Base-by-base conservation (phyloP, 306 rosid species). In the Citrullus colocynthis region DNA sequence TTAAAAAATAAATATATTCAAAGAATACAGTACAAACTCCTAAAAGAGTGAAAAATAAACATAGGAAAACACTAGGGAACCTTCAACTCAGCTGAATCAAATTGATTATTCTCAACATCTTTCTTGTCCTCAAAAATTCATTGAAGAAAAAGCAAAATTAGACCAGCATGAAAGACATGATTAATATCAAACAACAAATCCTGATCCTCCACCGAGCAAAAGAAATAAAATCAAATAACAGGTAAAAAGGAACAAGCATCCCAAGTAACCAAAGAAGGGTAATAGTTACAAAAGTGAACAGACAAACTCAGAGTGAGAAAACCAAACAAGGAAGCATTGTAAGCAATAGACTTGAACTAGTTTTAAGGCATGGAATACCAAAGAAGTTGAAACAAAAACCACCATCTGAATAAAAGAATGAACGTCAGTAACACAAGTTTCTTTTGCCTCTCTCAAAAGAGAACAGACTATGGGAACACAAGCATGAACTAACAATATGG, bases 131-230 rank as follows among this genome's bases (percentile, higher is more conserved):
- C 6, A 36, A 64, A 64, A 64, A 15, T 3, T 64, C 24, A 8
- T 30, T 15, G 20, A 62, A 10, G 77, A 83, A 80, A 78, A 78
- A 49, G 42, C 34, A 70, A 71, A 79, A 63, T 12, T 59, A 51
- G 20, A 48, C 17, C n/a, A 17, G 28, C 4, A 73, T 24, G 44
- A 73, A 73, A 51, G 60, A 15, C 44, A 73, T 9, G 13, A 73
- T 73, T 14, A 51, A 8, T 51, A 16, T 41, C 77, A 51, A 73
- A 51, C 28, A 49, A 45, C 37, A 71, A 7, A 17, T 30, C 16
- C 61, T 16, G 24, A 16, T 49, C 76, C 16, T 71, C 37, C 58
- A 71, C 13, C 58, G 12, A 45, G 58, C 21, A 9, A 71, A 24
- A 10, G 5, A 45, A 71, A 21, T 20, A 44, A 70, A 42, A 44